A percentile compares a stretch with the other conserved stretches of the same genome.
These are phyloP conservation scores for Pistacia integerrima DNA, from an alignment of 345 rosid genomes.

Conservation along the genomic window DNA sequence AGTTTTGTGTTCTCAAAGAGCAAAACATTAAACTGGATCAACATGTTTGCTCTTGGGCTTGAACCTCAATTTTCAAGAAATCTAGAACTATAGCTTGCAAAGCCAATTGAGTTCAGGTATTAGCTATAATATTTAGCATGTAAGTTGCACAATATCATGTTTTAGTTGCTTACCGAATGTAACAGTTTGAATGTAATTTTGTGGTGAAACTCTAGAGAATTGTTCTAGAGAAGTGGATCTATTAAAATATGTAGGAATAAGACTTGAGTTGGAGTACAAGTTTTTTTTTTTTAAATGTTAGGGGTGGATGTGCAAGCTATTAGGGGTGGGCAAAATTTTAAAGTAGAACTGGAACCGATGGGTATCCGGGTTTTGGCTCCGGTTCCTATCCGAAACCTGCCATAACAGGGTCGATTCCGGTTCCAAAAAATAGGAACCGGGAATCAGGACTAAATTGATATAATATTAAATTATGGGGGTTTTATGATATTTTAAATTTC, in stretches of 20 bases:
- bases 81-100: slow-evolving; percentile 79
- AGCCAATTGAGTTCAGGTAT: slow-evolving; percentile 75
- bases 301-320: slow-evolving; percentile 49
- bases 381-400: no score
- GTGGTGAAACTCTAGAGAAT: slow-evolving; percentile 62
- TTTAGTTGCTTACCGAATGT: background rate
- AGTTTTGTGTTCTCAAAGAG: slow-evolving; percentile 82
- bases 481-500: no score
- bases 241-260: slow-evolving; percentile 55
- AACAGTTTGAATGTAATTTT: background rate
- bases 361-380: no score
- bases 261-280: slow-evolving; percentile 57
- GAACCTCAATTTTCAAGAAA: slow-evolving; percentile 68
- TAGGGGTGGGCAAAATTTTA: no score
- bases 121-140: no score
- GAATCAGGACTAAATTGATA: no score
- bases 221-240: slow-evolving; percentile 67
- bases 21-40: slow-evolving; percentile 41
- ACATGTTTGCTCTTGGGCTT: slow-evolving; percentile 93
- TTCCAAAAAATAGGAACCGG: no score
- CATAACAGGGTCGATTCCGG: no score
- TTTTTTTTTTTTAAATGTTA: slow-evolving; percentile 65
- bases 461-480: no score
- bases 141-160: background rate
- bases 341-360: no score